Evolutionary conservation across 176 grass and related monocot species (phyloP).

Genomic region (Sorghum bicolor): DNA sequence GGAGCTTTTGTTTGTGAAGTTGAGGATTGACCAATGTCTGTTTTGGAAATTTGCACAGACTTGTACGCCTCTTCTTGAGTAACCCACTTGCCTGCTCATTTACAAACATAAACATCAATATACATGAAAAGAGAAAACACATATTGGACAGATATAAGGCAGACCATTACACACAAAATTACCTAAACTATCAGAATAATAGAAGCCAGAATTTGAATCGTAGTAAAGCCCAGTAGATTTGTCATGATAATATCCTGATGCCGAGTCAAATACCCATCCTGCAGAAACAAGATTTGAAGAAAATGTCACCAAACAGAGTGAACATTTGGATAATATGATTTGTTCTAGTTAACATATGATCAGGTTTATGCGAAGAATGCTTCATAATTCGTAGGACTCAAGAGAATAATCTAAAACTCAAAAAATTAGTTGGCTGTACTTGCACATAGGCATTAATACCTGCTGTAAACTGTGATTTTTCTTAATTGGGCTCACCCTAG

Average conservation of each 20-base stretch:
- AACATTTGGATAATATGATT: not conserved
- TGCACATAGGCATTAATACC: not conserved
- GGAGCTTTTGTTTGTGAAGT: slow-evolving; percentile 35
- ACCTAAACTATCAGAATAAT: slow-evolving; percentile 80
- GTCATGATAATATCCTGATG: slow-evolving; percentile 73
- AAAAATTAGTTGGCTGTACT: not conserved
- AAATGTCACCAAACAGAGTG: slow-evolving; percentile 6
- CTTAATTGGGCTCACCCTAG: too few relatives aligned
- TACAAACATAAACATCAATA: slow-evolving; percentile 20
- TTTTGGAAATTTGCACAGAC: slow-evolving; percentile 36
- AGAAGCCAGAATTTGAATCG: slow-evolving; percentile 73
- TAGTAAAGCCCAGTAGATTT: slow-evolving; percentile 67
- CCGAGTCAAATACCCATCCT: slow-evolving; percentile 69
- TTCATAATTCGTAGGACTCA: not conserved
- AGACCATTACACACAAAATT: not conserved
- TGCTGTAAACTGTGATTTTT: too few relatives aligned
- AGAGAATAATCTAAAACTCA: not conserved
- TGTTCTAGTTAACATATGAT: not conserved
- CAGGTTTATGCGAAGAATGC: not conserved
- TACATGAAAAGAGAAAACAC: not conserved
- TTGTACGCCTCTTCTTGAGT: slow-evolving; percentile 77
- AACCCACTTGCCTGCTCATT: slow-evolving; percentile 66
- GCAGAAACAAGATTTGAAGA: slow-evolving; percentile 28
- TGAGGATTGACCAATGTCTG: slow-evolving; percentile 38
- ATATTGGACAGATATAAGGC: not conserved